Evolutionary conservation across 2,329 filamentous ascomycete genomes (phyloP).

Genomic region (Colletotrichum chrysophilum): DNA sequence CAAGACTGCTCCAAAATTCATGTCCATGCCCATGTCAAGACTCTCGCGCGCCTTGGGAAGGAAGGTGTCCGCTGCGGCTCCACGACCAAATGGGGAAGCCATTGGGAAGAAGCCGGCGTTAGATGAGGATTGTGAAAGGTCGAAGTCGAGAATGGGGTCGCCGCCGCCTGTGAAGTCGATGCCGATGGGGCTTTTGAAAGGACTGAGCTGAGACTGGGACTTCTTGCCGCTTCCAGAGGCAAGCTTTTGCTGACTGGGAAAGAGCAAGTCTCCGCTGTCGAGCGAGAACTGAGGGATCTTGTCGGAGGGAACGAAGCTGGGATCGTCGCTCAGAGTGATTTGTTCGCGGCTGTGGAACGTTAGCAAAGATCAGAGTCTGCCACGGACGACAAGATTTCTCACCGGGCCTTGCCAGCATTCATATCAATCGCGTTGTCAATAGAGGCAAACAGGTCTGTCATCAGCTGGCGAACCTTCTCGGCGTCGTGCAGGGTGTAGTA

Average conservation of each 20-base stretch:
- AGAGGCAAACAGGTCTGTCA: slow-evolving; percentile 66
- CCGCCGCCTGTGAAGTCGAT: slow-evolving; percentile 5
- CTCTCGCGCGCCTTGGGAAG: neutral
- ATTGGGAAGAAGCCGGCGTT: slow-evolving; percentile 35
- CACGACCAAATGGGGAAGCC: slow-evolving; percentile 37
- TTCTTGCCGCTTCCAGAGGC: slow-evolving; percentile 26
- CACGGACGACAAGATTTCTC: slow-evolving; percentile 28
- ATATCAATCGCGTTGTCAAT: slow-evolving; percentile 65
- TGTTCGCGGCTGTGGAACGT: slow-evolving; percentile 76
- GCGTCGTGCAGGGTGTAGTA: slow-evolving; percentile 83
- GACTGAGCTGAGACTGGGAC: slow-evolving; percentile 50
- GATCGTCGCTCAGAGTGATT: slow-evolving; percentile 82
- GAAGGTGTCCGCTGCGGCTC: slow-evolving; percentile 23
- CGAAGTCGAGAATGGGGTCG: neutral
- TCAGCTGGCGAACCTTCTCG: slow-evolving; percentile 74
- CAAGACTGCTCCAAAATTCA: slow-evolving; percentile 33
- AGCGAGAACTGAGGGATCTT: slow-evolving; percentile 64
- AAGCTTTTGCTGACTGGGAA: slow-evolving; percentile 39
- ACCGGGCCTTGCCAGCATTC: slow-evolving; percentile 76
- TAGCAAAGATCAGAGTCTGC: slow-evolving; percentile 63
- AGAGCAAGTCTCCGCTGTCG: slow-evolving; percentile 36
- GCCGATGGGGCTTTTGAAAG: slow-evolving; percentile 25
- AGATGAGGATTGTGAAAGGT: slow-evolving; percentile 33
- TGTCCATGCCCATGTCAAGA: neutral
- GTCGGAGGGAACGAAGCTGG: slow-evolving; percentile 75